Evolutionary conservation across 352 stramenopile species (phyloP), one percentile per base, ranked within the genome.

Genomic region (Phytophthora cactorum): DNA sequence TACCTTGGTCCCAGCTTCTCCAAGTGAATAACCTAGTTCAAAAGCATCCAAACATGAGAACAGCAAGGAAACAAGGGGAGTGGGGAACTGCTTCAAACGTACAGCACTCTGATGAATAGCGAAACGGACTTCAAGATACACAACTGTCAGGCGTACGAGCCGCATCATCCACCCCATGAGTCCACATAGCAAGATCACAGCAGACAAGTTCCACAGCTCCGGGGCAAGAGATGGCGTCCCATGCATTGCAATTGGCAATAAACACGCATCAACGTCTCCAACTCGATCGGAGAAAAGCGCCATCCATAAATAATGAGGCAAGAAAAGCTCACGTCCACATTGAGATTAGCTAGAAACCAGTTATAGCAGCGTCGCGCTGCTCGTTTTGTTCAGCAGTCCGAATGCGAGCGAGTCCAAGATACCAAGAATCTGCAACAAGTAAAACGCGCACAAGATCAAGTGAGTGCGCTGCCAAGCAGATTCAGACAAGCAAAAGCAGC

Each of bases 351-450:
- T 25, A 51, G 27, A 36, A 58, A 63, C 32, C 52, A 43, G 34
- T 72, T 80, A 88, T 43, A 88, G 59, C 54, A 88, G 55, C 22
- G 79, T 73, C n/a, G 70, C 66, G 49, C 59, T 75, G 43, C 74
- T 77, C 12, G 71, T 77, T 66, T 82, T 85, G 68, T 81, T 84
- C 51, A 84, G 70, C 34, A 87, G 61, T 31, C 75, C 71, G 39
- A 89, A 89, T 34, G 78, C 66, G 45, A 86, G 59, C 47, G 83
- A 88, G 69, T 91, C 83, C 68, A 88, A 81, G 59, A 90, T 86
- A 8, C 81, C 81, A 75, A 91, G 85, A 58, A 91, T 89, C 82
- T 90, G 57, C 41, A 38, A 31, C 7, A 17, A 49, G 51, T 8
- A 46, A 22, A n/a, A 61, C 39, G 22, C 25, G 15, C 14, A 47